phyloP scores from a whole-genome alignment of 192 early-diverging fungal species.

The Podila verticillata region DNA sequence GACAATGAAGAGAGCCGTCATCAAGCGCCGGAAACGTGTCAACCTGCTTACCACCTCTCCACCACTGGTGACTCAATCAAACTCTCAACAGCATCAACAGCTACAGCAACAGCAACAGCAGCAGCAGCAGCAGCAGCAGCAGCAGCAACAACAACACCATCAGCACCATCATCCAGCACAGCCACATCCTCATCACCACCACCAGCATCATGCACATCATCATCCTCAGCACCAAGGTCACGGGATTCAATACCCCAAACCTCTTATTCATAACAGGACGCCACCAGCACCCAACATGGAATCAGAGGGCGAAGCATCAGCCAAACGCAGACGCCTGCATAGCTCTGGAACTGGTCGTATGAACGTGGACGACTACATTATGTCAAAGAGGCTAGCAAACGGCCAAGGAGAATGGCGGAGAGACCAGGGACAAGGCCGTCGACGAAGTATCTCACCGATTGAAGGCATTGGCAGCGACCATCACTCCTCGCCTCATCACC shows the following conservation, averaged over 20 bases:
- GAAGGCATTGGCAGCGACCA: constrained; percentile 24
- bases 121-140: constrained; percentile 20
- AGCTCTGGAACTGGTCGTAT: not conserved
- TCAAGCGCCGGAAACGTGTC: constrained; percentile 78
- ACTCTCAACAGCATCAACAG: constrained; percentile 12
- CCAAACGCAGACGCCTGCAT: constrained; percentile 29
- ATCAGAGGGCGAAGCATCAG: constrained; percentile 16
- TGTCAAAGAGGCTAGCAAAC: constrained; percentile 16
- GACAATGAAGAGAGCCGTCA: constrained; percentile 78
- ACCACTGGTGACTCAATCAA: constrained; percentile 21
- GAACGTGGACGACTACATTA: constrained; percentile 22
- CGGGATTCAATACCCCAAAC: constrained; percentile 32
- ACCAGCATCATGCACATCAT: constrained; percentile 10
- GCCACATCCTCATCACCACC: not conserved
- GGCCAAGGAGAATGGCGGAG: constrained; percentile 29
- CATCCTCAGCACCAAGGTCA: constrained; percentile 23
- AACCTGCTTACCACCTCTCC: constrained; percentile 45
- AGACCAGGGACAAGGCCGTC: constrained; percentile 18
- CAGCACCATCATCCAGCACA: constrained; percentile 3
- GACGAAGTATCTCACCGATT: constrained; percentile 38
- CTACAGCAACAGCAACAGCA: constrained; percentile 23
- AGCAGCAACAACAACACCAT: constrained; percentile 2
- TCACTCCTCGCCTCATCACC: constrained; percentile 29
- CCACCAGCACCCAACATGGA: constrained; percentile 11
- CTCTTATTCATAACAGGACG: constrained; percentile 21